Percentiles rank a stretch among this genome's conserved stretches.
Conservation (phyloP, 2,329 filamentous ascomycete species). For the Colletotrichum horii region DNA sequence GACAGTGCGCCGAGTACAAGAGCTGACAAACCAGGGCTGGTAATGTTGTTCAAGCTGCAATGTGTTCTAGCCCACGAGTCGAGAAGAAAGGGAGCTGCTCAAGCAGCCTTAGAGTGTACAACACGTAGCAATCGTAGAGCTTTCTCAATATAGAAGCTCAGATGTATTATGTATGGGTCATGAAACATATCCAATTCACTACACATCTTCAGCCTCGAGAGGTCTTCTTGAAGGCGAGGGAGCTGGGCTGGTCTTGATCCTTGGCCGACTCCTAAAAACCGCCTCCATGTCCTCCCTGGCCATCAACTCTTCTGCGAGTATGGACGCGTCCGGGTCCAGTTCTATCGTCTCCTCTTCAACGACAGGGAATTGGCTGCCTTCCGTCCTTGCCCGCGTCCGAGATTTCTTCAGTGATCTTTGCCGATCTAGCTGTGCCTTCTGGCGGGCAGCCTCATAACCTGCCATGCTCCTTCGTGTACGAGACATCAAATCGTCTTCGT, state of each 20-base stretch:
- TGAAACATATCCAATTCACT: not conserved
- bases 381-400: constrained; percentile 36
- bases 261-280: constrained; percentile 85
- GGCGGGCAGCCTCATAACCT: constrained; percentile 63
- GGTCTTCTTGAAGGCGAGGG: constrained; percentile 47
- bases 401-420: constrained; percentile 54
- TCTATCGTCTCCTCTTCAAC: constrained; percentile 44
- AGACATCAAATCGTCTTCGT: constrained; percentile 57
- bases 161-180: not conserved
- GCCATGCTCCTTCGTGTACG: constrained; percentile 68
- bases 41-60: constrained; percentile 38
- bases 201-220: not conserved
- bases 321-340: constrained; percentile 40
- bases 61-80: not conserved
- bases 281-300: constrained; percentile 77
- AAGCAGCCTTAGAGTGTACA: not conserved
- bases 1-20: constrained; percentile 67
- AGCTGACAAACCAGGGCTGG: constrained; percentile 82
- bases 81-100: not conserved
- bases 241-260: constrained; percentile 77
- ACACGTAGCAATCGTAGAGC: constrained; percentile 9
- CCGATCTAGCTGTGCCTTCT: constrained; percentile 65
- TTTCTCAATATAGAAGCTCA: not conserved
- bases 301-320: constrained; percentile 73
- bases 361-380: constrained; percentile 51